Evolutionary conservation across 306 rosid species (phyloP).

Genomic region (Cucurbita maxima): DNA sequence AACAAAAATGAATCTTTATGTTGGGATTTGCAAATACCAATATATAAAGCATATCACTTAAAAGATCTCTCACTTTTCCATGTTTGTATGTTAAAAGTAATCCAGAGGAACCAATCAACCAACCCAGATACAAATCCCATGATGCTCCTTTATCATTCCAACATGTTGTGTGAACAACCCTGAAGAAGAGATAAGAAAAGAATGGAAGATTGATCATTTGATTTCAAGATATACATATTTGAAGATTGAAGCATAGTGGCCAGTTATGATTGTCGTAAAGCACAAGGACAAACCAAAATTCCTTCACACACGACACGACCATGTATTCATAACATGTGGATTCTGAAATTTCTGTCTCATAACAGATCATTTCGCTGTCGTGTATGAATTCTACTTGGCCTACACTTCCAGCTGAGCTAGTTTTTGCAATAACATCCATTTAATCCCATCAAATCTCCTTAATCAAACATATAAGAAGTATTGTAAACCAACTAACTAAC

Average conservation of each 20-base stretch:
- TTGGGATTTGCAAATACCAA: slow-evolving; percentile 14
- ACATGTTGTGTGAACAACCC: not conserved
- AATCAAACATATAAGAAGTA: not conserved
- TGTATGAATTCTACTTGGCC: not conserved
- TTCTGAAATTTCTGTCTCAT: slow-evolving; percentile 5
- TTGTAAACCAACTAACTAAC: not conserved
- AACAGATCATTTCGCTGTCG: slow-evolving; percentile 1
- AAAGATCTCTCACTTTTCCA: not conserved
- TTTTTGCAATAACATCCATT: not conserved
- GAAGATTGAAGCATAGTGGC: slow-evolving; percentile 18
- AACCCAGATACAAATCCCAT: not conserved
- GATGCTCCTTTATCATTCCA: not conserved
- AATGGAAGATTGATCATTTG: not conserved
- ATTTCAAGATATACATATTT: slow-evolving; percentile 3
- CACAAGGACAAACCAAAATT: slow-evolving; percentile 21
- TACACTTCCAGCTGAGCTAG: not conserved
- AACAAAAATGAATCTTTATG: slow-evolving; percentile 20
- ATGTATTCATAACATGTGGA: slow-evolving; percentile 21
- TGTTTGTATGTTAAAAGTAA: not conserved
- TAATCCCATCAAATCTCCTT: not conserved
- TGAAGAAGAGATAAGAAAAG: not conserved
- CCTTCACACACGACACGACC: slow-evolving; percentile 7
- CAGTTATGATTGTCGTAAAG: slow-evolving; percentile 32
- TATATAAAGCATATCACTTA: not conserved
- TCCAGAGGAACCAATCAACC: not conserved